Base-by-base conservation (phyloP, 78 protist species). In the Protostelium mycophagum region DNA sequence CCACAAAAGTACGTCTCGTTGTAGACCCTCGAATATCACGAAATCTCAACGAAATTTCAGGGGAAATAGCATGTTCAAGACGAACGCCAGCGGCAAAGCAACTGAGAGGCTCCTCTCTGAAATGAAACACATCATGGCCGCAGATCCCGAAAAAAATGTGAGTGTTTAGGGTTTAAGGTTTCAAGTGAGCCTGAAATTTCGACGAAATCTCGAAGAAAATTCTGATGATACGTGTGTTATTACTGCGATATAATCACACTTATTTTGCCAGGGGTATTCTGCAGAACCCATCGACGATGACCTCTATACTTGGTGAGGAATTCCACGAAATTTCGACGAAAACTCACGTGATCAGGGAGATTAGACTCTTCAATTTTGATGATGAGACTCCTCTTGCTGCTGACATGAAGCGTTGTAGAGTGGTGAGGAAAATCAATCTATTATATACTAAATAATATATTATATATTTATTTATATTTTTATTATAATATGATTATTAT, bases 201-300 rank as follows among this genome's bases (percentile, higher is more conserved):
- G 16, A 25, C 16, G 5, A 5, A 85, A 35, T 16, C 34, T 36
- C 36, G 63, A 23, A 23, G 35, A 36, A n/a, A n/a, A n/a, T n/a
- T 37, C 86, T 85, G 63, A 35, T 85, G 36, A 16, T 25, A 5
- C n/a, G 86, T 85, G 36, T 85, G 36, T 25, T 37, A 5, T 5
- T 37, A 25, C 37, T 25, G 5, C 86, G 86, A 35, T 85, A 23
- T 16, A 85, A 85, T 25, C n/a, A 25, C n/a, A 35, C 86, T 35
- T 85, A 16, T 36, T 85, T 36, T 85, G 16, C 5, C 86, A 85
- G 86, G 86, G 86, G 16, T 85, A 25, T 36, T 25, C 86, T 25
- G 86, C 86, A 85, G 86, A 85, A 85, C 86, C 86, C 86, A 85
- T 85, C 86, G 86, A 85, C 16, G 86, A 85, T 16, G 16, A 85